Percentiles rank a stretch among this genome's conserved stretches.
Conservation (phyloP, 495 filamentous ascomycete species). For the Halenospora varia region DNA sequence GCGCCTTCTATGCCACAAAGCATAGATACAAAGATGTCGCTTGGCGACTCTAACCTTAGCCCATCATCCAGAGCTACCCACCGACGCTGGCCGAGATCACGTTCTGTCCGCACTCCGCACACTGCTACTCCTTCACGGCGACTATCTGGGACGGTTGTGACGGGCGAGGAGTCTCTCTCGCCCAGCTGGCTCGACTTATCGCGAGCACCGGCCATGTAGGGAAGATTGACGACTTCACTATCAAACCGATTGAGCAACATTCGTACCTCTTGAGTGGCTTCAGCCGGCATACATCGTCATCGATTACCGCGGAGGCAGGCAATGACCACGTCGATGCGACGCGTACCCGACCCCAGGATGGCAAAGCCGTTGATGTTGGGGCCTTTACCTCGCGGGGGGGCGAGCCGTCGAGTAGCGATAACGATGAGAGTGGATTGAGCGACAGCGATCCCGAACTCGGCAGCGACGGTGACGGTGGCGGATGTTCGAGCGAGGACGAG, state of each 20-base stretch:
- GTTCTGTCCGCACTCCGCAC: slow-evolving; percentile 10
- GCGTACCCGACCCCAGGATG: slow-evolving; percentile 1
- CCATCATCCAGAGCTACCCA: slow-evolving; percentile 3
- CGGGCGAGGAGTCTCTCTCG: slow-evolving; percentile 34
- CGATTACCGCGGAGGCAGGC: slow-evolving; percentile 9
- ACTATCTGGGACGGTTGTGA: slow-evolving; percentile 49
- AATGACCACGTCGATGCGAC: neutral
- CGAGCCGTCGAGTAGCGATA: neutral
- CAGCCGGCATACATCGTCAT: slow-evolving; percentile 11
- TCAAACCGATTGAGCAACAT: slow-evolving; percentile 12
- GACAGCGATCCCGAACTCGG: neutral
- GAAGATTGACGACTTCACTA: slow-evolving; percentile 6
- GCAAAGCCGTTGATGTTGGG: slow-evolving; percentile 7
- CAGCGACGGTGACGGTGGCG: neutral
- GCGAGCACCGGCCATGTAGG: slow-evolving; percentile 1
- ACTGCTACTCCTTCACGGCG: slow-evolving; percentile 40
- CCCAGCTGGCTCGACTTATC: slow-evolving; percentile 9
- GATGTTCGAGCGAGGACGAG: neutral
- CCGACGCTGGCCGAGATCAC: neutral
- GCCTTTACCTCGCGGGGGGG: neutral
- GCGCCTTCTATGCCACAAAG: slow-evolving; percentile 4
- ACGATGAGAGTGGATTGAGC: neutral
- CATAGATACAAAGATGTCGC: slow-evolving; percentile 7
- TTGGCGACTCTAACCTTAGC: neutral
- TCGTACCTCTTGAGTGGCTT: slow-evolving; percentile 14